Conservation (phyloP, 495 filamentous ascomycete genomes). For the Cairneyella variabilis region DNA sequence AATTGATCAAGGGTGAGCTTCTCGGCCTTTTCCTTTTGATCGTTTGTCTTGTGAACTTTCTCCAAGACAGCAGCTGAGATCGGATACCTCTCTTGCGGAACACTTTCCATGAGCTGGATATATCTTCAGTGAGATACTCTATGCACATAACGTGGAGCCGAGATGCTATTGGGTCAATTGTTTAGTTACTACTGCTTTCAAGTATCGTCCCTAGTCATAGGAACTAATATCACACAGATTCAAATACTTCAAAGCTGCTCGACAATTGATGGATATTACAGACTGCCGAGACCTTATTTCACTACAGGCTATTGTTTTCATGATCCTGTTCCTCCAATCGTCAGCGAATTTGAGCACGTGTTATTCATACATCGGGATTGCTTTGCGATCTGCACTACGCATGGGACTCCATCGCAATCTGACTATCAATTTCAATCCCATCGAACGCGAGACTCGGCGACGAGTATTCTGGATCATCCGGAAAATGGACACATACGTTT, state of each 20-base stretch:
- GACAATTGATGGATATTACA: slow-evolving; percentile 76
- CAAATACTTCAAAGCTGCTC: slow-evolving; percentile 79
- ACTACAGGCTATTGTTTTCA: slow-evolving; percentile 83
- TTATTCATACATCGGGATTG: slow-evolving; percentile 90
- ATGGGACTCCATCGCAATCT: slow-evolving; percentile 86
- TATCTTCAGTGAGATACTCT: no score
- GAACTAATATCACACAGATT: slow-evolving; percentile 44
- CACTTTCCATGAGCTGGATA: no score
- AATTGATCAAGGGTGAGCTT: slow-evolving; percentile 73
- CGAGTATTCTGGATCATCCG: slow-evolving; percentile 87
- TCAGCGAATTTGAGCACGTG: slow-evolving; percentile 89
- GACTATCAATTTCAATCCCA: slow-evolving; percentile 67
- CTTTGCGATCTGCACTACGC: slow-evolving; percentile 76
- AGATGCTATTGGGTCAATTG: no score
- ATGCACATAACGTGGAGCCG: no score
- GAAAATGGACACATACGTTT: slow-evolving; percentile 93
- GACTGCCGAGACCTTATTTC: slow-evolving; percentile 85
- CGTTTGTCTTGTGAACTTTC: no score
- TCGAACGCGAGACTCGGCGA: slow-evolving; percentile 80
- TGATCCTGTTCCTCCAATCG: slow-evolving; percentile 89
- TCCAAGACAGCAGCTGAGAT: no score
- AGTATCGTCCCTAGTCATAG: no score
- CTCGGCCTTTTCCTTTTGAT: neutral
- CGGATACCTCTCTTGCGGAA: no score
- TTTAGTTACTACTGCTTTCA: no score